Evolutionary conservation across 495 filamentous ascomycete species (phyloP), one percentile per base, ranked within the genome.

Genomic region (Podospora pseudoanserina): DNA sequence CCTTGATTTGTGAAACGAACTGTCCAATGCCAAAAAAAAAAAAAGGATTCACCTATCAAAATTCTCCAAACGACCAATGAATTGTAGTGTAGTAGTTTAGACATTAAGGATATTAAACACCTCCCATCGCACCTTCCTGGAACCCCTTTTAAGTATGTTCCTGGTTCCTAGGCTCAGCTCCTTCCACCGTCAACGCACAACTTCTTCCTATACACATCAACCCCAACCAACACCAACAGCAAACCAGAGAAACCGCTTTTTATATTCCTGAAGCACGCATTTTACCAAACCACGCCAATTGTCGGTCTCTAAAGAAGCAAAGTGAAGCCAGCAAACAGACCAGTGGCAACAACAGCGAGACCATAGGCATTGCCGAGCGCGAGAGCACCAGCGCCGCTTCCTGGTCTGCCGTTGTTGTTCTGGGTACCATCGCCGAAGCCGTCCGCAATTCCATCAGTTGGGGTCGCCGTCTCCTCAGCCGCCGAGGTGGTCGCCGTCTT

Each of bases 241-340:
- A 16, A 39, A 58, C 6, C 6, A 19, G 55, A 58, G 9, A 58
- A 26, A 58, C n/a, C 53, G 27, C 23, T 26, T 27, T 27, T 34
- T 49, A 15, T 7, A 20, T 32, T 56, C 39, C 15, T 15, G 1
- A n/a, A 27, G 19, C 58, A 11, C 20, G 6, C 63, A 49, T 49
- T 49, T 49, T 49, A 30, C 20, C 60, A 44, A 30, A 32, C 55
- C n/a, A 27, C n/a, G 44, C 18, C 67, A 5, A n/a, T 49, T 20
- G 53, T 26, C 11, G 20, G 26, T 61, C 18, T 64, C 82, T 73
- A 92, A 44, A 91, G 80, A 71, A 90, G 71, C 65, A 86, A 66
- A 28, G 88, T 83, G 72, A 92, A 88, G 0, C 89, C 91, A 55
- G 84, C 88, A 68, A 88, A 83, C 64, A 93, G 73, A 23, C 86